Conservation (phyloP, 2,329 filamentous ascomycete genomes). For the Colletotrichum sp. region DNA sequence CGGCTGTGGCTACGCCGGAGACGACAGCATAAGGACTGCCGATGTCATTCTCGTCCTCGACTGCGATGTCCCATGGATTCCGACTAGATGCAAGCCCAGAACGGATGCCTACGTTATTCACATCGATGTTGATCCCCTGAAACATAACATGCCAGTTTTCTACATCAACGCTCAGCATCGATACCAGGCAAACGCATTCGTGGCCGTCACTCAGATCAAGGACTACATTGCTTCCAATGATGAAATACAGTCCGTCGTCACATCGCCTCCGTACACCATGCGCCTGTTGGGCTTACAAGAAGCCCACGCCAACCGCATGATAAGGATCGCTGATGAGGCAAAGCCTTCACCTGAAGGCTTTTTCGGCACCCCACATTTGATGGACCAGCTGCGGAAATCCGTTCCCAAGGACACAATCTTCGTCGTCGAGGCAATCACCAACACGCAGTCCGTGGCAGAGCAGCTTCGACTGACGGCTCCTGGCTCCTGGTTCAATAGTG, state of each 20-base stretch:
- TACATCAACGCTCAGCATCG: slow-evolving; percentile 70
- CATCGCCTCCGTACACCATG: too few relatives aligned
- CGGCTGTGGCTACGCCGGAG: slow-evolving; percentile 74
- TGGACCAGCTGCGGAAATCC: not conserved
- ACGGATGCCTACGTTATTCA: slow-evolving; percentile 46
- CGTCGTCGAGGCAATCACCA: slow-evolving; percentile 70
- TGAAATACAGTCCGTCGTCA: slow-evolving; percentile 23
- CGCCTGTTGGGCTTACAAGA: too few relatives aligned
- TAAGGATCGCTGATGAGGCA: slow-evolving; percentile 32
- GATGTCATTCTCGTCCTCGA: slow-evolving; percentile 86
- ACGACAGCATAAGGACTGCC: slow-evolving; percentile 74
- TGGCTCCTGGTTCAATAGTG: slow-evolving; percentile 58
- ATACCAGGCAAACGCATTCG: slow-evolving; percentile 69
- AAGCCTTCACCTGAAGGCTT: slow-evolving; percentile 59
- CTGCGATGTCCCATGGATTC: slow-evolving; percentile 92
- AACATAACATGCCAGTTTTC: slow-evolving; percentile 76
- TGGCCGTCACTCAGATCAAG: slow-evolving; percentile 72
- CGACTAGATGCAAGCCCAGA: slow-evolving; percentile 67
- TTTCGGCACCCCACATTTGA: slow-evolving; percentile 36
- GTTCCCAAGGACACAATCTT: not conserved
- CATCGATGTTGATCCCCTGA: slow-evolving; percentile 69
- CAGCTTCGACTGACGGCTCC: slow-evolving; percentile 66
- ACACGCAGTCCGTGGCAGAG: slow-evolving; percentile 69
- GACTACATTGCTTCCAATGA: slow-evolving; percentile 52
- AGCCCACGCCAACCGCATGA: too few relatives aligned